A percentile compares a stretch with the other conserved stretches of the same genome.
Evolutionary conservation across 345 rosid genomes (phyloP).

Genomic region (Arabidopsis suecica): DNA sequence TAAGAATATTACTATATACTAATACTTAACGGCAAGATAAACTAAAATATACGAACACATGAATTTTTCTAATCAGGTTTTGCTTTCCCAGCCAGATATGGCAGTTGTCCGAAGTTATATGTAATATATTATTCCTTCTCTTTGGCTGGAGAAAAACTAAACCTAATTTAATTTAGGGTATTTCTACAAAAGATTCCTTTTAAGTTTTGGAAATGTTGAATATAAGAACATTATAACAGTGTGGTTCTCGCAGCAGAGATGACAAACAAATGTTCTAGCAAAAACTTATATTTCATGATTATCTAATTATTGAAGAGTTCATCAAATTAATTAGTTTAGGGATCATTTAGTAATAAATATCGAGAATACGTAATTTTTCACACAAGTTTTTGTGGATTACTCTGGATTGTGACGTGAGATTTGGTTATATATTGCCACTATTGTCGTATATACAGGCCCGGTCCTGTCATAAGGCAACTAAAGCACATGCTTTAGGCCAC

Average conservation of each 20-base stretch:
- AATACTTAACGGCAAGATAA: conserved; percentile 30
- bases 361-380: background rate
- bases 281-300: background rate
- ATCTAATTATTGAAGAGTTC: background rate
- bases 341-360: background rate
- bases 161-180: background rate
- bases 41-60: conserved; percentile 15
- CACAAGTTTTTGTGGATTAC: background rate
- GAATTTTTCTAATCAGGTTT: conserved; percentile 21
- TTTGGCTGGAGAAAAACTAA: background rate
- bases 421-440: background rate
- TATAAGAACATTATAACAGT: background rate
- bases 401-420: background rate
- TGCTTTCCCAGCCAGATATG: conserved; percentile 10
- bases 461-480: too few relatives aligned
- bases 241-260: background rate
- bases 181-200: background rate
- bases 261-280: background rate
- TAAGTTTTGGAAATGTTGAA: background rate
- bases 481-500: too few relatives aligned
- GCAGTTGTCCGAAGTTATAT: background rate
- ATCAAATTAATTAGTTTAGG: background rate
- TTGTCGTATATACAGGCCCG: too few relatives aligned
- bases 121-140: background rate
- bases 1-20: background rate